Percentiles rank a stretch among this genome's conserved stretches.
phyloP scores from a whole-genome alignment of 345 rosid species.

The Eucalyptus pauciflora region DNA sequence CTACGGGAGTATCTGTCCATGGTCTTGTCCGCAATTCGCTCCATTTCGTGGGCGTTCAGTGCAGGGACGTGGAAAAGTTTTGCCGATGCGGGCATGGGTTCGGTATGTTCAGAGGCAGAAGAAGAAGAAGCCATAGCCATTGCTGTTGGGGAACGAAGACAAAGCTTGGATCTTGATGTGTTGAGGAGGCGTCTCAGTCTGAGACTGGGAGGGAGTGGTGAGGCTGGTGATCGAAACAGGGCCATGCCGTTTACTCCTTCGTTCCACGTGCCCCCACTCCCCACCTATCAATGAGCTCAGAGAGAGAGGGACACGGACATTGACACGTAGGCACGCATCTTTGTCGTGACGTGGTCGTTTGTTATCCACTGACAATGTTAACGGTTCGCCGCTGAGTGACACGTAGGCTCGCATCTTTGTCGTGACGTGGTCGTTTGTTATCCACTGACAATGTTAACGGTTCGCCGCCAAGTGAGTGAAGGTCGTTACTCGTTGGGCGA shows the following conservation, averaged over 20 bases:
- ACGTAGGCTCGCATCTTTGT: background rate
- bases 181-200: background rate
- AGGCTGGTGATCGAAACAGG: background rate
- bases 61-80: constrained; percentile 35
- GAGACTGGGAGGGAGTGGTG: background rate
- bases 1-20: constrained; percentile 35
- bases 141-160: background rate
- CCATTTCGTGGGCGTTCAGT: constrained; percentile 25
- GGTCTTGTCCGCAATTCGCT: constrained; percentile 18
- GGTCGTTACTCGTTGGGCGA: background rate
- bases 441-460: background rate
- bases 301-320: background rate
- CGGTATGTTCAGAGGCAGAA: background rate
- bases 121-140: background rate
- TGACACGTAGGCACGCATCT: constrained; percentile 4
- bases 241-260: background rate
- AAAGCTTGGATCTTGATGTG: background rate
- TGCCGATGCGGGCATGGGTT: background rate
- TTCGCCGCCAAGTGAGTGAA: background rate
- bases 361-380: too few species aligned
- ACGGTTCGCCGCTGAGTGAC: too few species aligned
- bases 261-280: background rate
- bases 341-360: too few species aligned
- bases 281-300: background rate
- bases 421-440: constrained; percentile 7